Evolutionary conservation across 768 basidiomycete species (phyloP).

Genomic region (Paxillus rubicundulus): DNA sequence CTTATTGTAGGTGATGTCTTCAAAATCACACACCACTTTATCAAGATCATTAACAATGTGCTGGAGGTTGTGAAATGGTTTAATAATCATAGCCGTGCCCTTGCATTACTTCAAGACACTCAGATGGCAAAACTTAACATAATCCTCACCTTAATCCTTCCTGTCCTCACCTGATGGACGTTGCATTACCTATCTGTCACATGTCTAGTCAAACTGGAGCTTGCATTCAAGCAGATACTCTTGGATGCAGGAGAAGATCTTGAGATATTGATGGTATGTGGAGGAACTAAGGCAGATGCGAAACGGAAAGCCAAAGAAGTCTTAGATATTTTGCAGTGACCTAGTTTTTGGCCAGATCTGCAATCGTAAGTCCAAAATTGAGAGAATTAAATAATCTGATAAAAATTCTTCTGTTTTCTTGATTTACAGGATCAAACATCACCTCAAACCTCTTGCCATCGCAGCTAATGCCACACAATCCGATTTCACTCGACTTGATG

Average conservation of each 20-base stretch:
- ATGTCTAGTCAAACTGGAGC: conserved; percentile 10
- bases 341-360: neutral
- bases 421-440: too few relatives aligned
- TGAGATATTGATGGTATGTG: neutral
- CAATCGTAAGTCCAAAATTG: too few relatives aligned
- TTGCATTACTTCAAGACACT: conserved; percentile 7
- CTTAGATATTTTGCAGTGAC: neutral
- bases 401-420: neutral
- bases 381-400: too few relatives aligned
- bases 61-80: conserved; percentile 31
- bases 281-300: neutral
- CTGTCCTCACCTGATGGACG: conserved; percentile 18
- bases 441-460: too few relatives aligned
- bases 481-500: too few relatives aligned
- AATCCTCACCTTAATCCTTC: conserved; percentile 8
- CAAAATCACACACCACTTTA: conserved; percentile 9
- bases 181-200: conserved; percentile 21
- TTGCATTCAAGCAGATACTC: conserved; percentile 1
- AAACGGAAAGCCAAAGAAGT: neutral
- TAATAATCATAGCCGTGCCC: conserved; percentile 31
- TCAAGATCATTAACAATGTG: conserved; percentile 16
- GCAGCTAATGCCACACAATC: too few relatives aligned
- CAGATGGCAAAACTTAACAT: neutral
- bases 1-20: conserved; percentile 37
- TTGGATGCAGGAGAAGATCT: conserved; percentile 3